phyloP scores from a whole-genome alignment of 2,329 filamentous ascomycete genomes.

The Alternaria rosae region DNA sequence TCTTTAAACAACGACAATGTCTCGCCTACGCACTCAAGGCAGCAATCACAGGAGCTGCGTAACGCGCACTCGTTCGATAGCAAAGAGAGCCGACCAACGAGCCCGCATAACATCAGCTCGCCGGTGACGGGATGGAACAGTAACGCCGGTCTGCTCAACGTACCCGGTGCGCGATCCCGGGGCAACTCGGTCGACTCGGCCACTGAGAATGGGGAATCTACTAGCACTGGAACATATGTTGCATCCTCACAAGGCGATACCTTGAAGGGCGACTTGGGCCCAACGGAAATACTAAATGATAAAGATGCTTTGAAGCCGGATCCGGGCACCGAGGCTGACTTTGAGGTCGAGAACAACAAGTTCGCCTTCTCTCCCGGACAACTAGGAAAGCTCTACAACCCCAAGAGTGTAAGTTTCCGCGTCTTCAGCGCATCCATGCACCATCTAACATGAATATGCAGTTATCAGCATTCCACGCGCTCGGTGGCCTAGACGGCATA shows the following conservation, averaged over 20 bases:
- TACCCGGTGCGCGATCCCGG: conserved; percentile 68
- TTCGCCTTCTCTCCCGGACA: conserved; percentile 87
- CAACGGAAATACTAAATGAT: conserved; percentile 67
- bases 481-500: conserved; percentile 75
- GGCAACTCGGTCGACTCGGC: conserved; percentile 73
- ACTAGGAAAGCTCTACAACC: conserved; percentile 80
- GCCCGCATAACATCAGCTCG: conserved; percentile 72
- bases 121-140: conserved; percentile 62
- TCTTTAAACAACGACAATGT: conserved; percentile 32
- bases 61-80: conserved; percentile 69
- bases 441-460: background rate
- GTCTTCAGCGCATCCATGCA: background rate
- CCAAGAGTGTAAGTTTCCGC: conserved; percentile 69
- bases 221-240: conserved; percentile 67
- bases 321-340: conserved; percentile 72
- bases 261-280: conserved; percentile 51
- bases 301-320: conserved; percentile 77
- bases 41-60: conserved; percentile 58
- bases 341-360: conserved; percentile 73
- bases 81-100: conserved; percentile 69
- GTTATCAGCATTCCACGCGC: conserved; percentile 69
- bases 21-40: conserved; percentile 33
- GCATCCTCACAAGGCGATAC: conserved; percentile 53
- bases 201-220: conserved; percentile 61
- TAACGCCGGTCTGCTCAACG: conserved; percentile 68